Evolutionary conservation across 805 yeast species (phyloP).

Genomic region (Barnettozyma sp.): DNA sequence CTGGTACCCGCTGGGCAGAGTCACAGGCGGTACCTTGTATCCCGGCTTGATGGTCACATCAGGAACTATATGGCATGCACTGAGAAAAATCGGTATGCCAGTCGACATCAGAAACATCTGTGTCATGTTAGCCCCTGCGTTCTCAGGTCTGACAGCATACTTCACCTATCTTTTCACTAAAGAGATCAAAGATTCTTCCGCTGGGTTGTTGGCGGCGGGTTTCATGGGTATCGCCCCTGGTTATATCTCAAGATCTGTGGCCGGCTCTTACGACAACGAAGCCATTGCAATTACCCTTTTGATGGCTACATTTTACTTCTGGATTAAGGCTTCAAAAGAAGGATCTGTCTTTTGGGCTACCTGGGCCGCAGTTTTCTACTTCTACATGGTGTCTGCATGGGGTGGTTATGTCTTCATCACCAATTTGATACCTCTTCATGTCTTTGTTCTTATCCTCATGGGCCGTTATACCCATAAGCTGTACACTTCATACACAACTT

Average conservation of each 20-base stretch:
- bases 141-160: slow-evolving; percentile 86
- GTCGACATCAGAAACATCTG: slow-evolving; percentile 93
- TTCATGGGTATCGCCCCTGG: slow-evolving; percentile 99
- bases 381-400: slow-evolving; percentile 99
- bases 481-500: slow-evolving; percentile 88
- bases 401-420: slow-evolving; percentile 99
- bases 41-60: slow-evolving; percentile 98
- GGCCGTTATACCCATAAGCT: slow-evolving; percentile 83
- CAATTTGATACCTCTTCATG: slow-evolving; percentile 92
- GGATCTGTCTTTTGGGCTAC: slow-evolving; percentile 86
- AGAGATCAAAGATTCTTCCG: slow-evolving; percentile 84
- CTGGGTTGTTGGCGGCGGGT: slow-evolving; percentile 87
- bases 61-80: slow-evolving; percentile 76
- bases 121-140: slow-evolving; percentile 94
- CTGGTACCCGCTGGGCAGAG: slow-evolving; percentile 98
- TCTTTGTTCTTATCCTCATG: slow-evolving; percentile 84
- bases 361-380: slow-evolving; percentile 80
- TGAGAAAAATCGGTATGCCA: slow-evolving; percentile 65
- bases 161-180: slow-evolving; percentile 81
- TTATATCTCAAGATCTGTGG: slow-evolving; percentile 95
- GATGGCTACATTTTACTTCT: slow-evolving; percentile 90
- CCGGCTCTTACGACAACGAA: slow-evolving; percentile 98
- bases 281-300: slow-evolving; percentile 95
- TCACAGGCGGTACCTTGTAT: slow-evolving; percentile 96
- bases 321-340: slow-evolving; percentile 90